Evolutionary conservation across 441 rosid species (phyloP).

Genomic region (Codiaeum variegatum): DNA sequence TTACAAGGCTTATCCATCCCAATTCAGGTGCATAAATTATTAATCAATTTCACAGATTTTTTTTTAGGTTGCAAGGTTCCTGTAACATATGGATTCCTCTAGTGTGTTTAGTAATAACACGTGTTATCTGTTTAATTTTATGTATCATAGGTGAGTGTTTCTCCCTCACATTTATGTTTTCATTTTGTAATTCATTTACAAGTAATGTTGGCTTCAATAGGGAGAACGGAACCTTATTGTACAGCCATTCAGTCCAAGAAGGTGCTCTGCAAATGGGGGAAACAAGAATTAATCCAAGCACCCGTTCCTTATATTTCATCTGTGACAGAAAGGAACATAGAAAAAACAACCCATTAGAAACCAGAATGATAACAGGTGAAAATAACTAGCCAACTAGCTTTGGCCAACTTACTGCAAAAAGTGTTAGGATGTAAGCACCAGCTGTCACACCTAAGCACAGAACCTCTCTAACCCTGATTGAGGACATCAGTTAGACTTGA

Average conservation of each 20-base stretch:
- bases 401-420: constrained; percentile 47
- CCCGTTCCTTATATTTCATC: constrained; percentile 52
- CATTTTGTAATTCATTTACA: not conserved
- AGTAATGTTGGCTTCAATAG: constrained; percentile 1
- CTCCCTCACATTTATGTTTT: not conserved
- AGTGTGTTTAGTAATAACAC: not conserved
- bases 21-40: not conserved
- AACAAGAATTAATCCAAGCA: constrained; percentile 56
- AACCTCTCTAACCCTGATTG: constrained; percentile 45
- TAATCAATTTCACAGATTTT: not conserved
- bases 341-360: not conserved
- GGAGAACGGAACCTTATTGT: constrained; percentile 46
- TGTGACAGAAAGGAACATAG: constrained; percentile 24
- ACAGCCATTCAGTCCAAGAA: constrained; percentile 67
- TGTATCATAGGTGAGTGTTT: not conserved
- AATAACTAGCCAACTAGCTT: not conserved
- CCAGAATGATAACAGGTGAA: not conserved
- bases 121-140: too few relatives aligned
- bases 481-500: constrained; percentile 7
- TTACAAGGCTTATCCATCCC: not conserved
- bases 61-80: not conserved
- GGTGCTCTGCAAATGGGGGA: constrained; percentile 66
- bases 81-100: not conserved
- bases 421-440: constrained; percentile 61
- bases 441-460: constrained; percentile 64